Percentiles rank a stretch among this genome's conserved stretches.
Evolutionary conservation across 1,284 basidiomycete genomes (phyloP).

Genomic region (Rhizoctonia solani): DNA sequence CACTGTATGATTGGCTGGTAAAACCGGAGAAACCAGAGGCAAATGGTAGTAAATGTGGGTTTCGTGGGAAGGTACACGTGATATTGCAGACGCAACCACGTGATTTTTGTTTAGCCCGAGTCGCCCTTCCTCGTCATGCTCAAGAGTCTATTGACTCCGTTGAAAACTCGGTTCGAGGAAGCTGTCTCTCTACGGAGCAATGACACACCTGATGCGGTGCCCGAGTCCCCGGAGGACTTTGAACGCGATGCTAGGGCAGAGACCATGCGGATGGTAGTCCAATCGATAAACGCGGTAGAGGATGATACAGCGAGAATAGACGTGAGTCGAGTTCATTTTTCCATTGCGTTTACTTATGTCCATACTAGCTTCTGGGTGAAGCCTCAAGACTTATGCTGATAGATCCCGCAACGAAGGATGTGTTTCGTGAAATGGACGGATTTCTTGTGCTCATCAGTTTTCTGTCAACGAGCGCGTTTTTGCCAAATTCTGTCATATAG

Average conservation of each 20-base stretch:
- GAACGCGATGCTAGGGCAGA: constrained; percentile 70
- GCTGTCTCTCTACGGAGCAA: constrained; percentile 5
- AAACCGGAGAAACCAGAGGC: too few relatives aligned
- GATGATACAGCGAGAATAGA: constrained; percentile 53
- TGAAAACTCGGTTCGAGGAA: constrained; percentile 36
- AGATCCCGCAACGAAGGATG: constrained; percentile 65
- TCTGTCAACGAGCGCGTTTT: constrained; percentile 52
- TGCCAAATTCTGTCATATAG: too few relatives aligned
- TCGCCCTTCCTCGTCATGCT: constrained; percentile 14
- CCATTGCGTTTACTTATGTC: not conserved
- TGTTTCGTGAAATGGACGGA: constrained; percentile 78
- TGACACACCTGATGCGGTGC: constrained; percentile 19
- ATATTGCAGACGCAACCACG: not conserved
- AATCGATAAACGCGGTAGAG: constrained; percentile 63
- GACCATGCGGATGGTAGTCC: constrained; percentile 68
- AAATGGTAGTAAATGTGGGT: too few relatives aligned
- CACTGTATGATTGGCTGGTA: too few relatives aligned
- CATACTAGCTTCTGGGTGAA: constrained; percentile 52
- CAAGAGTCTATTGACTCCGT: constrained; percentile 34
- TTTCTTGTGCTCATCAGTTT: constrained; percentile 72
- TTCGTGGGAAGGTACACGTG: too few relatives aligned
- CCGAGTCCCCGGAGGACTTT: constrained; percentile 64
- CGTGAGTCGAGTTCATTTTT: constrained; percentile 48
- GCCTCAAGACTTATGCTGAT: constrained; percentile 64
- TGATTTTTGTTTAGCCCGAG: not conserved